phyloP scores from a whole-genome alignment of 495 filamentous ascomycete species.

The Neurospora tetrasperma region DNA sequence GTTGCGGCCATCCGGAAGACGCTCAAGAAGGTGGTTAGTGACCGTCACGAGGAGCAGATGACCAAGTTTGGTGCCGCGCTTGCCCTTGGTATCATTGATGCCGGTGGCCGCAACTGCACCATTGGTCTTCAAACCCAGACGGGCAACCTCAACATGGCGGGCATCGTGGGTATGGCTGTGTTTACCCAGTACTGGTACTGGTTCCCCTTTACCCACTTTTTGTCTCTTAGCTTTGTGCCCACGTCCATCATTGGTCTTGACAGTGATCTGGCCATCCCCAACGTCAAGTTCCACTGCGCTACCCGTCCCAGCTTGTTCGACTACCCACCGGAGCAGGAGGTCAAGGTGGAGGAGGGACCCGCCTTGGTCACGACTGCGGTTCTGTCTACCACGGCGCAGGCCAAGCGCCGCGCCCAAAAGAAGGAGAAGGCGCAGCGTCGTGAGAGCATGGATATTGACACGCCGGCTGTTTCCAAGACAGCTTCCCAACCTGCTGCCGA shows the following conservation, averaged over 20 bases:
- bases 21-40: constrained; percentile 80
- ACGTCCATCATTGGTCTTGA: constrained; percentile 93
- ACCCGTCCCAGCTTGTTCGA: constrained; percentile 93
- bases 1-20: constrained; percentile 73
- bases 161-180: constrained; percentile 93
- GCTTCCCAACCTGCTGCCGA: constrained; percentile 42
- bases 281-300: constrained; percentile 91
- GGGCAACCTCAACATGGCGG: constrained; percentile 94
- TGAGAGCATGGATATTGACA: constrained; percentile 86
- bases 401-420: constrained; percentile 82
- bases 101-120: constrained; percentile 95
- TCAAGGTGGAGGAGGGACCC: constrained; percentile 85
- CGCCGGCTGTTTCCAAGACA: constrained; percentile 67
- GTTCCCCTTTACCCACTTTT: constrained; percentile 98
- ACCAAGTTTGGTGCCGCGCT: constrained; percentile 95
- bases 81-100: constrained; percentile 94
- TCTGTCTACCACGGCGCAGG: constrained; percentile 91
- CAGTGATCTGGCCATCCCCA: constrained; percentile 86
- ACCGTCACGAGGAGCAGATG: constrained; percentile 98
- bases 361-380: constrained; percentile 94
- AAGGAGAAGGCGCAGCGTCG: constrained; percentile 59
- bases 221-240: constrained; percentile 85
- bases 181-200: constrained; percentile 99
- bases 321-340: constrained; percentile 92
- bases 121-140: constrained; percentile 96